Base-by-base conservation (phyloP, 768 basidiomycete species). In the Suillus americanus region DNA sequence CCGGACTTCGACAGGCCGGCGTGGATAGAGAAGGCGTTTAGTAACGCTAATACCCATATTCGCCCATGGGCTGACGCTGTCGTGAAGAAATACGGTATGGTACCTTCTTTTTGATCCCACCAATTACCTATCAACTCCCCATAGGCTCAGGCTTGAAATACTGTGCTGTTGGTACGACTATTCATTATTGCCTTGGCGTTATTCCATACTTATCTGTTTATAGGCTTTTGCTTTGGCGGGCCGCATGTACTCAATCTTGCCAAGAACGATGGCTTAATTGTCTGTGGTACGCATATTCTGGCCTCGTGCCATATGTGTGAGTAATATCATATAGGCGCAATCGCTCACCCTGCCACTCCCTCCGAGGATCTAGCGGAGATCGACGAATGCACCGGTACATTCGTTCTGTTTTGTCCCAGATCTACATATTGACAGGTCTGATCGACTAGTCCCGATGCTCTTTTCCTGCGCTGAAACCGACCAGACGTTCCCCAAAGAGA, bases 151-250 rank as follows among this genome's bases (percentile, higher is more conserved):
- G 77, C 30, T 70, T 76, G 3, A 71, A 75, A 33, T 82, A 79
- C 62, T 72, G 68, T 46, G 73, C 81, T 3, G 79, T 80, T 53
- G 82, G 80, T 81, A 61, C 48, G 76, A 68, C 60, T 48, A 75
- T 68, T 10, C 10, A 8, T 18, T 7, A 20, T n/a, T 4, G 13
- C 3, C 60, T 60, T 55, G 41, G 12, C 23, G 40, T 62, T 20
- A 4, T 38, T 13, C 62, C 23, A 61, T 69, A 35, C 33, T 20
- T 69, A 35, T 25, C 20, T n/a, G 33, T 38, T 12, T 56, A 7
- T 28, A 84, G 82, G 83, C 12, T 84, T 84, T 62, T 86, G 82
- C 67, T 84, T 83, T 64, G 83, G 83, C 5, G 84, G 73, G 12
- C 81, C 82, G 0, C 82, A 77, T 63, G 78, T 76, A 2, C 74